phyloP scores from a whole-genome alignment of 345 rosid species.

The Brassica juncea region DNA sequence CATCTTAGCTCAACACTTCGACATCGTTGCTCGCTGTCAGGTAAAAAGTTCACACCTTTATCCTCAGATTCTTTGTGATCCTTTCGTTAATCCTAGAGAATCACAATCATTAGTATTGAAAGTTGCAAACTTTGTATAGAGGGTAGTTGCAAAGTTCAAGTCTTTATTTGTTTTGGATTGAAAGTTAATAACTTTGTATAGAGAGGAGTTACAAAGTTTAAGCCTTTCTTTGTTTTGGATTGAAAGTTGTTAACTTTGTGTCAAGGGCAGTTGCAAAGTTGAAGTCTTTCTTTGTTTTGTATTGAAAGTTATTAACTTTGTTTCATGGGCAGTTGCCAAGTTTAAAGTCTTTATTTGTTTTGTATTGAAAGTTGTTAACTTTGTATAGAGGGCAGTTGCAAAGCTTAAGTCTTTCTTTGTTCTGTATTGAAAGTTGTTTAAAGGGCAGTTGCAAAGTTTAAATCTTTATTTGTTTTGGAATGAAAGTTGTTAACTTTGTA shows the following conservation, averaged over 20 bases:
- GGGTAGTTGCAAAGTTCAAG: background rate
- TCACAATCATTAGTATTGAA: background rate
- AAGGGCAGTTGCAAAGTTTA: background rate
- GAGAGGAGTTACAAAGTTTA: background rate
- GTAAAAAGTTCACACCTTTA: conserved; percentile 38
- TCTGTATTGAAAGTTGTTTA: background rate
- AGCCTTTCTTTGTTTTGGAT: background rate
- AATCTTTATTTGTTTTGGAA: background rate
- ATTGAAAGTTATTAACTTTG: background rate
- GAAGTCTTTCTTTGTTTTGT: background rate
- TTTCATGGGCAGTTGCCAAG: background rate
- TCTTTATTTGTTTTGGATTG: background rate
- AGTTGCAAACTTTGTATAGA: background rate
- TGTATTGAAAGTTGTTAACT: background rate
- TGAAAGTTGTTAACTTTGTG: background rate
- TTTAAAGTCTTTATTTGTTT: background rate
- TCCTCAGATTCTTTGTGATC: background rate
- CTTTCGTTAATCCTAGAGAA: background rate
- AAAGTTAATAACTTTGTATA: background rate
- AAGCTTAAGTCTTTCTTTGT: background rate
- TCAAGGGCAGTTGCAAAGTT: background rate
- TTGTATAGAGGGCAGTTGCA: background rate
- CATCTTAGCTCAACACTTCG: conserved; percentile 85
- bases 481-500: too few relatives aligned
- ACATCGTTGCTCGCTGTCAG: conserved; percentile 98